A percentile compares a stretch with the other conserved stretches of the same genome.
Conservation (phyloP, 2,329 filamentous ascomycete genomes). For the Aspergillus melleus region DNA sequence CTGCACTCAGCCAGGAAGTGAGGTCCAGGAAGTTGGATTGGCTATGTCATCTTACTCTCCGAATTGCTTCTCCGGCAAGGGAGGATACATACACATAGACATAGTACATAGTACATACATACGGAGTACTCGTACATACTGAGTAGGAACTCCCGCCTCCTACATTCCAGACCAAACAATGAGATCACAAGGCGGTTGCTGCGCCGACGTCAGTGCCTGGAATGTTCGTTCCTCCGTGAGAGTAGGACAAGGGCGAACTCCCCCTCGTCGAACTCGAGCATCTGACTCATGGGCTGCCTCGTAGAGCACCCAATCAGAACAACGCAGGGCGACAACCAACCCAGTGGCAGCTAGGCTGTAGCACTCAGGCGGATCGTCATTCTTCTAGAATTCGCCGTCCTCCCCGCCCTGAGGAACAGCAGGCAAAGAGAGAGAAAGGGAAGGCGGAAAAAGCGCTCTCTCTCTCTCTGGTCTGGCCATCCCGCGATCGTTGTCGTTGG, state of each 20-base stretch:
- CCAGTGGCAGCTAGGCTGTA: too few species aligned
- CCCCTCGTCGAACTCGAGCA: background rate
- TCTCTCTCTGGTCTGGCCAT: background rate
- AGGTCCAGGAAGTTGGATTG: background rate
- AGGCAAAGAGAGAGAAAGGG: too few species aligned
- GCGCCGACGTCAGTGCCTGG: constrained; percentile 2
- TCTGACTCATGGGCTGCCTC: constrained; percentile 16
- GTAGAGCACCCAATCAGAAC: constrained; percentile 13
- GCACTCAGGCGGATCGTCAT: background rate
- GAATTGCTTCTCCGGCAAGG: background rate
- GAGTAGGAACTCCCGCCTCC: background rate
- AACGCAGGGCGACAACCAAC: too few species aligned
- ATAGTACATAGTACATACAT: too few species aligned
- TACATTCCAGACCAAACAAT: constrained; percentile 3
- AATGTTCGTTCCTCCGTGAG: background rate
- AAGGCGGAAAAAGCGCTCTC: too few species aligned
- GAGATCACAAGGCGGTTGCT: background rate
- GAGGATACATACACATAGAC: background rate
- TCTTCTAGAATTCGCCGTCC: background rate
- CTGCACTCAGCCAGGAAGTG: background rate
- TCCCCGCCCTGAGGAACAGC: background rate
- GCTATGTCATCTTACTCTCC: background rate
- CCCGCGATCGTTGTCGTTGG: background rate
- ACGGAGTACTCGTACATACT: too few species aligned
- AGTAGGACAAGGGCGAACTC: background rate